Evolutionary conservation across 305 asterid genomes (phyloP).

Genomic region (Fraxinus latifolia): DNA sequence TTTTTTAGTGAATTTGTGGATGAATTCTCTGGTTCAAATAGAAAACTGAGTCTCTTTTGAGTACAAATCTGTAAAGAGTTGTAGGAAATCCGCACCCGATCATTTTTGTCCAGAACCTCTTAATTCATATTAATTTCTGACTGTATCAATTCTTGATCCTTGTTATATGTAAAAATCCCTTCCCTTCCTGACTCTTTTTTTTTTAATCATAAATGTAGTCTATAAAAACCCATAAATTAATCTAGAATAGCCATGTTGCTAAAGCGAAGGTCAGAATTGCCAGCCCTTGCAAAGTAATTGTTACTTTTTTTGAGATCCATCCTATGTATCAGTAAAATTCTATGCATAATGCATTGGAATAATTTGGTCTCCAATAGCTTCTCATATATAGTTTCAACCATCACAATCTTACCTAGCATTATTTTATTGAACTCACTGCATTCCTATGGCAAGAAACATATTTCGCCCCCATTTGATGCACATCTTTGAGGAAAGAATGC

Average conservation of each 20-base stretch:
- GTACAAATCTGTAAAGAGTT: background rate
- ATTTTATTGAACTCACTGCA: conserved; percentile 9
- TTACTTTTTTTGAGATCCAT: background rate
- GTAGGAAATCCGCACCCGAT: background rate
- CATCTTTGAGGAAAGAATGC: no score
- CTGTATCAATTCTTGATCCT: conserved; percentile 5
- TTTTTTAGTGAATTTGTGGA: background rate
- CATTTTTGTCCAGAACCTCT: background rate
- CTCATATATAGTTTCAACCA: conserved; percentile 9
- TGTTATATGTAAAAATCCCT: background rate
- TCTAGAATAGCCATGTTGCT: conserved; percentile 4
- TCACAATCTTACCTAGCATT: conserved; percentile 6
- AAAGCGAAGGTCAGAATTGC: background rate
- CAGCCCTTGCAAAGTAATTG: conserved; percentile 3
- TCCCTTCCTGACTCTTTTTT: background rate
- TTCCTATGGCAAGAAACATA: background rate
- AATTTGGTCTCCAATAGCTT: conserved; percentile 21
- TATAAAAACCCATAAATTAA: background rate
- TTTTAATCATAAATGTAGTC: background rate
- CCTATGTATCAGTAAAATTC: conserved; percentile 5
- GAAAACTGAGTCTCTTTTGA: background rate
- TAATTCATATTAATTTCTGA: background rate
- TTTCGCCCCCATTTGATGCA: background rate
- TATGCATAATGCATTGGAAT: conserved; percentile 10
- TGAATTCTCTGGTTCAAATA: background rate